phyloP scores from a whole-genome alignment of 768 basidiomycete species.

The Inosperma sp. region DNA sequence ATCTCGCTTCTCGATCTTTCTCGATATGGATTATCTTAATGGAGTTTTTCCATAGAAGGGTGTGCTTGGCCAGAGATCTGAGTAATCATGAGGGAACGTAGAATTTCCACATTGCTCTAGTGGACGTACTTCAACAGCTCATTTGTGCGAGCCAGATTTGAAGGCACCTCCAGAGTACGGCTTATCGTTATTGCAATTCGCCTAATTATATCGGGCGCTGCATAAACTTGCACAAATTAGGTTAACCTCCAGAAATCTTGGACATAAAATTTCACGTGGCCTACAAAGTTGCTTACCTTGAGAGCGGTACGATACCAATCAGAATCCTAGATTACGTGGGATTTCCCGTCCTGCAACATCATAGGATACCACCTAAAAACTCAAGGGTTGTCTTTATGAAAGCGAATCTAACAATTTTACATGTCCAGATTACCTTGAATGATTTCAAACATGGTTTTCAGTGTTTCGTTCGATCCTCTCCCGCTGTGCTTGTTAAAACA shows the following conservation, averaged over 20 bases:
- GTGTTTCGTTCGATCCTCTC: no score
- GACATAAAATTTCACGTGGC: conserved; percentile 20
- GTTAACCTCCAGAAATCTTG: conserved; percentile 15
- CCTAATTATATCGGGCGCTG: conserved; percentile 10
- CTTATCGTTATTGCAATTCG: background rate
- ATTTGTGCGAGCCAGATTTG: background rate
- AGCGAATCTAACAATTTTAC: no score
- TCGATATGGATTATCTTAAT: conserved; percentile 26
- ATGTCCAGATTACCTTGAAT: no score
- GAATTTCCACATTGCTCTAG: conserved; percentile 31
- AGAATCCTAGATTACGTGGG: conserved; percentile 27
- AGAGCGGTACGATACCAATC: conserved; percentile 18
- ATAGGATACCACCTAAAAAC: background rate
- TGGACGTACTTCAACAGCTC: conserved; percentile 14
- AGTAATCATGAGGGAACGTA: conserved; percentile 19
- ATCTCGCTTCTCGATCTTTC: conserved; percentile 28
- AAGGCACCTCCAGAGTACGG: background rate
- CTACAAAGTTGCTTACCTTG: conserved; percentile 10
- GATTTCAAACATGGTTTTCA: no score
- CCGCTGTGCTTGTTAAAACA: no score
- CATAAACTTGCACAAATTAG: conserved; percentile 10
- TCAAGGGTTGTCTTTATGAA: no score
- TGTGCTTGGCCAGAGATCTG: conserved; percentile 25
- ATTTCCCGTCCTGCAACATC: conserved; percentile 13
- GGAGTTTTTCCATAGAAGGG: conserved; percentile 23